Evolutionary conservation across 257 asterid species (phyloP), one percentile per base, ranked within the genome.

Genomic region (Nicotiana attenuata): DNA sequence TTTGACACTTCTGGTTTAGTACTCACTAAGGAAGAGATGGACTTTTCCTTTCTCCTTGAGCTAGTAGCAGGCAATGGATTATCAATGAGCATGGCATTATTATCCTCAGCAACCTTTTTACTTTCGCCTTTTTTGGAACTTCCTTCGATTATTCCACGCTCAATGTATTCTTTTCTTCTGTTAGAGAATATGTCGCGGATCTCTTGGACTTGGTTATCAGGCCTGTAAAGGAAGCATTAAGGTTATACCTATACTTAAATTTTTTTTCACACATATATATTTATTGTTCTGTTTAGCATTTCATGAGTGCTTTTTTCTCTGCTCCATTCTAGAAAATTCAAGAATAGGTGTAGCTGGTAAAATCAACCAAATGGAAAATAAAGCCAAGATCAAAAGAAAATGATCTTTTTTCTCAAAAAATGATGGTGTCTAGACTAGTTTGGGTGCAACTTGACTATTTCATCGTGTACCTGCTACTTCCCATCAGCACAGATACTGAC

Each of bases 201-300:
- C 20, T n/a, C 47, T 78, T 82, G 87, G 47, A 75, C 31, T 13
- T 55, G 66, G 28, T 85, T 55, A 66, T 85, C 85, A 9, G 78
- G 17, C 65, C 88, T 85, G 38, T 66, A 71, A 15, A 28, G 56
- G 13, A 52, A 33, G 26, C 4, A 33, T 50, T 5, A 66, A 66
- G 28, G 76, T 66, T 66, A 9, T 33, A 66, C 9, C 7, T 19
- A 67, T 15, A 65, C 13, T 28, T 65, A 6, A 14, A n/a, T n/a
- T n/a, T 9, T 28, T 14, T 65, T 65, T 65, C 13, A 2, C 20
- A 1, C 50, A 41, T 41, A 41, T 41, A 2, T 11, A 41, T 41
- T 38, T 3, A 7, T 38, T 7, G 50, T 41, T 8, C 50, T 9
- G 13, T 26, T 56, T 16, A 16, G 61, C 61, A 56, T 17, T 56